Evolutionary conservation across 495 filamentous ascomycete species (phyloP), one percentile per base, ranked within the genome.

Genomic region (Penicillium canescens): DNA sequence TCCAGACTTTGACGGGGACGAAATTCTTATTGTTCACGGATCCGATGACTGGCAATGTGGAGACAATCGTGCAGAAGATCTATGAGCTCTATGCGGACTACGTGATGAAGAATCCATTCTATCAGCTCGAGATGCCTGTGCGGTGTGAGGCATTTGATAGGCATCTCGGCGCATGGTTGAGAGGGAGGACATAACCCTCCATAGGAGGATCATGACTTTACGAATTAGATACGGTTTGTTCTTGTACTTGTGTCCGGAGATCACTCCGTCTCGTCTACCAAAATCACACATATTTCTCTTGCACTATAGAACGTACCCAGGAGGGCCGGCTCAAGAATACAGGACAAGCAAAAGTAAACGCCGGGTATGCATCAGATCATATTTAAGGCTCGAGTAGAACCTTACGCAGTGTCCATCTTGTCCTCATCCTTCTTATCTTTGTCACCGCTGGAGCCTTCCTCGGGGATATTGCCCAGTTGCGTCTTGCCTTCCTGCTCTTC

Each of bases 61-160:
- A 97, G 60, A 75, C 80, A 8, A 84, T 93, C 36, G 83, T 94
- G 61, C 78, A 81, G 60, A 87, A 84, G 67, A 84, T 97, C 45
- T 98, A 98, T 72, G 94, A 98, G 70, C 74, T 98, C 45, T 98
- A 97, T 73, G 83, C 89, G 31, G 95, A 98, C 73, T 97, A 88
- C 71, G 94, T 98, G 61, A 96, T 96, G 91, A 98, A 98, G 79
- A 98, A 98, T 72, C 95, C 95, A 9, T 98, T 98, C 65, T 98
- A 98, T 72, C 89, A 92, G 67, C 78, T 93, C 26, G 94, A 98
- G 77, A 98, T 98, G 94, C 94, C 94, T 45, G 84, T 98, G 37
- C 78, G 94, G 54, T 96, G 92, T 73, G 94, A 98, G 70, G 86
- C 87, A 48, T 98, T 96, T 73, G 94, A 98, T 63, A 78, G 94